phyloP scores from a whole-genome alignment of 768 basidiomycete genomes.

The Auriscalpium microsporum region DNA sequence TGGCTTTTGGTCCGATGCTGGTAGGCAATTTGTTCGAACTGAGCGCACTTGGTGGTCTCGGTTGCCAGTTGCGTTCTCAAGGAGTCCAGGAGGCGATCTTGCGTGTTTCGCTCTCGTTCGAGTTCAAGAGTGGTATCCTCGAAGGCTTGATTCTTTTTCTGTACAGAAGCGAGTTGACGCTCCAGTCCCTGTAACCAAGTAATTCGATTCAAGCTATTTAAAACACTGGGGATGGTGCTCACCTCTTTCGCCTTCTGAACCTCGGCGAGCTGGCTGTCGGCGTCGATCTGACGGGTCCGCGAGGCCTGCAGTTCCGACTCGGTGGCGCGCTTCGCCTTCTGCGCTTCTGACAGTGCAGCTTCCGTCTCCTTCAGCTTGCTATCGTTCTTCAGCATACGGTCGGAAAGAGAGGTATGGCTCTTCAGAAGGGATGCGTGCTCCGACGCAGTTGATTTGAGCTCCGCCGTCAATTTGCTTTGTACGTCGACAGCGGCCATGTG shows the following conservation, averaged over 20 bases:
- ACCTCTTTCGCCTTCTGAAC: constrained; percentile 69
- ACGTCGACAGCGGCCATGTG: constrained; percentile 53
- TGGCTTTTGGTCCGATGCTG: constrained; percentile 63
- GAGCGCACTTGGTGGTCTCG: constrained; percentile 63
- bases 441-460: constrained; percentile 55
- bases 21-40: constrained; percentile 59
- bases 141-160: constrained; percentile 72
- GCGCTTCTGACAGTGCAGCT: constrained; percentile 43
- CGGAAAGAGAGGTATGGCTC: constrained; percentile 57
- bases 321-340: constrained; percentile 56
- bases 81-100: constrained; percentile 64
- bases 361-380: constrained; percentile 42
- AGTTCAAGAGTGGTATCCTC: constrained; percentile 83
- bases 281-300: constrained; percentile 60
- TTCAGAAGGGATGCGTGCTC: constrained; percentile 54
- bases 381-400: constrained; percentile 47
- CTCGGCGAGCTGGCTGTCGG: constrained; percentile 56
- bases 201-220: constrained; percentile 2
- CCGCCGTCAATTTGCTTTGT: constrained; percentile 68
- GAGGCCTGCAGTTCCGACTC: constrained; percentile 69
- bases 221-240: constrained; percentile 13
- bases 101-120: constrained; percentile 72
- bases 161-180: constrained; percentile 62
- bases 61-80: constrained; percentile 63
- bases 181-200: constrained; percentile 51